Evolutionary conservation across 306 rosid species (phyloP), one percentile per base, ranked within the genome.

Genomic region (Crotalaria pallida): DNA sequence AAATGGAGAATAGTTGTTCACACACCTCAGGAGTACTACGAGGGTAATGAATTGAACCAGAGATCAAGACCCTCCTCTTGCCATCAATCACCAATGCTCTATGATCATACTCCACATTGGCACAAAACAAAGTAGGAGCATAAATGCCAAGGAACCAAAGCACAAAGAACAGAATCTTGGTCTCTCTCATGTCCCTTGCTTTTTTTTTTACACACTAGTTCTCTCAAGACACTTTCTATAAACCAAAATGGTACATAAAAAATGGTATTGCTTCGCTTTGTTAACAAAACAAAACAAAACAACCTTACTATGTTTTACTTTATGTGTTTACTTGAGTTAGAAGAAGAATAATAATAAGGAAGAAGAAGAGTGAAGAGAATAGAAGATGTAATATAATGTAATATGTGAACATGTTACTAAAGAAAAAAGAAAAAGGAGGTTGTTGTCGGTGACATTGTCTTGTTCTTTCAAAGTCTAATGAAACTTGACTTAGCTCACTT

Each of bases 41-140:
- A 67, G 99, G 99, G 72, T 94, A 94, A 74, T 94, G 97, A 82
- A 94, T 89, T 34, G 99, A 89, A 72, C 99, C 99, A 29, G 99
- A 91, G 62, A 91, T 82, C 79, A 94, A 85, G 24, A 91, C 82
- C 56, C 86, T 82, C 50, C 97, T 91, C 64, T 89, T 86, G 22
- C 99, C 99, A 34, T 89, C 96, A 51, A 94, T 82, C 73, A 94
- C 79, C 84, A 94, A 69, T 8, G 97, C 97, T 77, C 99, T 83
- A 62, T 91, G 96, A 61, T 94, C 99, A 76, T 94, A 94, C 19
- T 85, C 65, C 68, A 94, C 97, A 60, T 67, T 89, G 45, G 85
- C 69, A 5, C 84, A 78, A 72, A 81, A 76, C 75, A 95, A 72
- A 3, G 70, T 47, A 65, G 84, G 75, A 8, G 76, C 75, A 56